Base-by-base conservation (phyloP, 345 rosid genomes). In the Pugionium cornutum region DNA sequence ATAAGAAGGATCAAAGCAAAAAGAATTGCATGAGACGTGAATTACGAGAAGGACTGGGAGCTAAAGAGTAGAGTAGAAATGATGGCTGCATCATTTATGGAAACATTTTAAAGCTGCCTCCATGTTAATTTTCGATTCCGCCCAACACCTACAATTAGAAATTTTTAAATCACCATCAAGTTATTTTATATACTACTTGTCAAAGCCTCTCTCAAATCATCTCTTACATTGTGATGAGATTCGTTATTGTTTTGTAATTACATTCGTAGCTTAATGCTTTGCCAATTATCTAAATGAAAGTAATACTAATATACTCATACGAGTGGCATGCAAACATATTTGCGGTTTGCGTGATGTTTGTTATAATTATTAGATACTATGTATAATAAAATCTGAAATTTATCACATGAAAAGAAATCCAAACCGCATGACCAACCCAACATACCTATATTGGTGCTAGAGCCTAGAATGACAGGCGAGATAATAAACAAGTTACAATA, bases 41-140 rank as follows among this genome's bases (percentile, higher is more conserved):
- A 44, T 9, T 50, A 44, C 66, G 55, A 73, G 62, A 50, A 64
- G 62, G 49, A 41, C 35, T 26, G 32, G 46, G 0, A 71, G 67
- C 79, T 73, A 66, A 40, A 42, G 44, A 47, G 72, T 75, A 81
- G 82, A 72, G 33, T 72, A 68, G 82, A 63, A 73, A 83, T 84
- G 84, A 84, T 86, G 73, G 72, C 70, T 73, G 77, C 67, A 66
- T 59, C 74, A 71, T 58, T 57, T 77, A 41, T 74, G 78, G 82
- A 72, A 83, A 75, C 64, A 60, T 69, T 39, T 65, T 73, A 83
- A 78, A 75, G 79, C 76, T 82, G 79, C 62, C 65, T 69, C 84
- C 88, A 77, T 82, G 83, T 71, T 78, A 72, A 11, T 62, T n/a
- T 44, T 49, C 42, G 62, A 67, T 59, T 26, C 50, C 18, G 62